Base-by-base conservation (phyloP, 257 asterid genomes). In the Solanum dulcamara region DNA sequence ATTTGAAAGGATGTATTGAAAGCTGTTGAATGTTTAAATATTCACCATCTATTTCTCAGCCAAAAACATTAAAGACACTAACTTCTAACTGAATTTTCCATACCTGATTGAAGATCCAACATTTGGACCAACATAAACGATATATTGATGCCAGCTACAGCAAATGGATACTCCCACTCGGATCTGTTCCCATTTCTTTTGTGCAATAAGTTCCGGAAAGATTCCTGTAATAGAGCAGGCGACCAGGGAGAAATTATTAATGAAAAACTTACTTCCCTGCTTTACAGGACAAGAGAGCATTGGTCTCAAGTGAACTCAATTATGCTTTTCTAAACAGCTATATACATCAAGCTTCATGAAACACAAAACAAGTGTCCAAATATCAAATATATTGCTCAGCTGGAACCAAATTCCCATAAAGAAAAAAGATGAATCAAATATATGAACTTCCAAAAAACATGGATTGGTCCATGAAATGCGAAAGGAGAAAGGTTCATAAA, bases 21-120 rank as follows among this genome's bases (percentile, higher is more conserved):
- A 14, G 13, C 64, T 79, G 64, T 46, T 48, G 64, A 48, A 37
- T 46, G 64, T 28, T 46, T 46, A 48, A 5, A 17, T 48, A 77
- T 24, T 72, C 57, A 3, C 37, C 33, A n/a, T 17, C 20, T 46
- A 77, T 28, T 42, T 15, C 82, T 26, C 42, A 17, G 64, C 44
- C 17, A 26, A 77, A 38, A 77, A 46, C 7, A 77, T 28, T 62
- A 28, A 17, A 77, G 64, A 48, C 9, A 0, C 30, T 26, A 28
- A 79, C 44, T 17, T 79, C 83, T 28, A 79, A 30, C 83, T 46
- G 83, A 79, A 79, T 20, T 9, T 48, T 79, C 5, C 66, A 46
- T 59, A 96, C 99, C 98, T 90, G 99, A 93, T 79, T 96, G 99
- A 89, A 96, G 99, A 89, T 94, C 98, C 88, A 96, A 90, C 98